These are phyloP conservation scores for Vaccinium macrocarpon DNA, from an alignment of 148 eudicot species.

Conservation along the genomic window DNA sequence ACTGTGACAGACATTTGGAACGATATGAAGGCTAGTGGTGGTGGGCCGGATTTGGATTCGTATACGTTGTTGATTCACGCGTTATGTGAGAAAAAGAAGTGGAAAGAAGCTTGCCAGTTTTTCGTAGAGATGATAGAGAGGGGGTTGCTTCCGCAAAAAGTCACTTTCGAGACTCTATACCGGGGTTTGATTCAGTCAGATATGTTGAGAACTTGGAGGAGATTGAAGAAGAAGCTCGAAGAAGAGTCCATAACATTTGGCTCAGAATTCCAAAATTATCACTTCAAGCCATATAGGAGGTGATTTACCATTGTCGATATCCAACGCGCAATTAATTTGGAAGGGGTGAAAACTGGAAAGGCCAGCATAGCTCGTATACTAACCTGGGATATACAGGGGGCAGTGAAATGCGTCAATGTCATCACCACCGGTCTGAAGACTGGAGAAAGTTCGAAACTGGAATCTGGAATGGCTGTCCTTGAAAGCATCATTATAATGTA, in stretches of 20 bases:
- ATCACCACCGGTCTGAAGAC: neutral
- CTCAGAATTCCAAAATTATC: constrained; percentile 74
- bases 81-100: constrained; percentile 68
- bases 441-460: neutral
- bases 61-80: constrained; percentile 82
- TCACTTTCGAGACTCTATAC: constrained; percentile 86
- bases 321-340: neutral
- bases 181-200: constrained; percentile 81
- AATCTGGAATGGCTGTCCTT: neutral
- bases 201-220: constrained; percentile 88
- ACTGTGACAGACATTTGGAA: constrained; percentile 73
- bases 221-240: constrained; percentile 90
- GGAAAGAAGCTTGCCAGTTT: constrained; percentile 75
- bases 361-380: neutral
- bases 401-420: neutral
- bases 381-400: neutral
- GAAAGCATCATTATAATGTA: neutral
- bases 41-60: constrained; percentile 86
- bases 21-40: constrained; percentile 61
- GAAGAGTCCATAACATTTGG: constrained; percentile 80
- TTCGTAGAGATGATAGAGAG: constrained; percentile 94
- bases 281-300: constrained; percentile 77
- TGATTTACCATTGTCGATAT: constrained; percentile 25
- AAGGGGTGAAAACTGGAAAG: neutral
- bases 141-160: constrained; percentile 84